Evolutionary conservation across 495 filamentous ascomycete species (phyloP).

Genomic region (Penicillium coprophilum): DNA sequence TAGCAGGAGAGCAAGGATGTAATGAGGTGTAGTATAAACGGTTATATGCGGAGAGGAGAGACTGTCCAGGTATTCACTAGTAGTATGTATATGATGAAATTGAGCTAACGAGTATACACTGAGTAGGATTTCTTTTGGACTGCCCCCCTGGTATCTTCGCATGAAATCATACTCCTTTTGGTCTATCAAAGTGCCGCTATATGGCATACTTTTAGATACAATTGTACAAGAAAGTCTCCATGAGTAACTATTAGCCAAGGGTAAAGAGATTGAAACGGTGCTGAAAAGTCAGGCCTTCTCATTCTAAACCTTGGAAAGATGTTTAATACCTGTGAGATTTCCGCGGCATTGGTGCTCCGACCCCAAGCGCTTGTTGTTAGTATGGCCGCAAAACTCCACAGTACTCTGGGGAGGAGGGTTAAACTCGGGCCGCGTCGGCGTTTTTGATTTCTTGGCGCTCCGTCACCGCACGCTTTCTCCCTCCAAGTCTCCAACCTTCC

Average conservation of each 20-base stretch:
- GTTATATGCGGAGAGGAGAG: not conserved
- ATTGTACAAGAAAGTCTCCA: too few relatives aligned
- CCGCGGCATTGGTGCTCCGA: not conserved
- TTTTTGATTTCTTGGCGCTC: conserved; percentile 35
- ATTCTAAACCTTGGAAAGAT: not conserved
- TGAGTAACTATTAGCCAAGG: not conserved
- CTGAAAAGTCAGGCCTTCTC: not conserved
- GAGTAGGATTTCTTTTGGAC: too few relatives aligned
- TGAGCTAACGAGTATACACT: not conserved
- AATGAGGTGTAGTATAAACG: not conserved
- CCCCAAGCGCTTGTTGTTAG: conserved; percentile 1
- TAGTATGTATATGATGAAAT: not conserved
- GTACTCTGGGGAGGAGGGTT: conserved; percentile 17
- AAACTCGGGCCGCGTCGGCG: conserved; percentile 44
- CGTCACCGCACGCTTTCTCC: conserved; percentile 32
- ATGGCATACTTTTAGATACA: too few relatives aligned
- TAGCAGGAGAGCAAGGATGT: not conserved
- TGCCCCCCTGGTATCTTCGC: too few relatives aligned
- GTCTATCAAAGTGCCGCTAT: too few relatives aligned
- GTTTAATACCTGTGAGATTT: not conserved
- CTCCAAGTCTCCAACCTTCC: conserved; percentile 15
- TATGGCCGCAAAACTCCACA: not conserved
- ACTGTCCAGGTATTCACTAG: not conserved
- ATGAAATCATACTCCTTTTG: too few relatives aligned
- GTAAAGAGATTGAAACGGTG: not conserved